Conservation (phyloP, 345 rosid genomes). For the Jatropha curcas region DNA sequence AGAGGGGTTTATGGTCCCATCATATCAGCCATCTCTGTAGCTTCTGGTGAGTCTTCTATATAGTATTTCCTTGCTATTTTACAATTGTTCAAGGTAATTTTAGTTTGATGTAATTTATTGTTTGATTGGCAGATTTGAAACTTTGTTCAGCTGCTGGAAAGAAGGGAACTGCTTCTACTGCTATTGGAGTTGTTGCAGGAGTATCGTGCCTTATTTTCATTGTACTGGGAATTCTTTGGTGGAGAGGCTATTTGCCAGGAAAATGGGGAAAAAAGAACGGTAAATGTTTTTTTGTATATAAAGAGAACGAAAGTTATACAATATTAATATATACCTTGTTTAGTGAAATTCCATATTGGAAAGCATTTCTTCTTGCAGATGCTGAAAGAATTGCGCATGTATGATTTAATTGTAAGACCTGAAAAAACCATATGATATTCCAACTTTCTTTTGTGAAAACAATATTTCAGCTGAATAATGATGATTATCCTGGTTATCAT, state of each 20-base stretch:
- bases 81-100: background rate
- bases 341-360: background rate
- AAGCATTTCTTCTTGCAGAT: background rate
- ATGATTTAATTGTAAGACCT: background rate
- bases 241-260: slow-evolving; percentile 20
- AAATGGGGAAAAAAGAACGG: slow-evolving; percentile 19
- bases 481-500: background rate
- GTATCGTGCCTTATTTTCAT: slow-evolving; percentile 16
- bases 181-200: slow-evolving; percentile 24
- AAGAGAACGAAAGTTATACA: background rate
- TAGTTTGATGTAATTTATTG: background rate
- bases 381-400: background rate
- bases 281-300: background rate
- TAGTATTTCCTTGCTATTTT: background rate
- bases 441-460: background rate
- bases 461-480: background rate
- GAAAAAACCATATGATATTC: background rate
- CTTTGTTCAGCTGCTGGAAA: slow-evolving; percentile 14
- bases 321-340: background rate
- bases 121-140: slow-evolving; percentile 20
- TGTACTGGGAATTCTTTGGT: slow-evolving; percentile 25
- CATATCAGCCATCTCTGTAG: slow-evolving; percentile 30
- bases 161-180: slow-evolving; percentile 9
- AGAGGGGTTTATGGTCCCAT: slow-evolving; percentile 33
- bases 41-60: slow-evolving; percentile 20